Base-by-base conservation (phyloP, 495 filamentous ascomycete genomes). In the Hyaloscypha bicolor region DNA sequence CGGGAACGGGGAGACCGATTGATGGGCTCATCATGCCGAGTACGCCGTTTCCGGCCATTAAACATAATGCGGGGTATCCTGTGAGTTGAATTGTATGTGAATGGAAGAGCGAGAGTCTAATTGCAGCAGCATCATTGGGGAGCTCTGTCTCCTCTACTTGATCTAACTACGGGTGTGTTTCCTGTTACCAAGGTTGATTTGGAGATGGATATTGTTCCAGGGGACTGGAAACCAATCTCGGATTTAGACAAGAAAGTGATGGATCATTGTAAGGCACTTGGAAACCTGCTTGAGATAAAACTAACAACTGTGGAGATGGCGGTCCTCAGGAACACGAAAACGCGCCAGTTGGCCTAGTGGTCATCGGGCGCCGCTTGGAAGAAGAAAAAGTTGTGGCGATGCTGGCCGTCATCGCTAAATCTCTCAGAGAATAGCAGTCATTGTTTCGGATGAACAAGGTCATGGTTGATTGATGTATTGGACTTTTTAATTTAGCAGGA, bases 21-120 rank as follows among this genome's bases (percentile, higher is more conserved):
- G 59, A 62, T 62, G 59, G 59, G 19, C 19, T 62, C 4, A 62
- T 62, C 22, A 29, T 48, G 59, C 59, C 35, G 59, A 45, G 59
- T 30, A 48, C 59, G 19, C 59, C 59, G 19, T 62, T 62, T 48
- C 58, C 58, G 33, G 58, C 58, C 22, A 39, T 60, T 35, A 33
- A 33, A 22, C 58, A 60, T 39, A 30, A 39, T 25, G 33, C 9
- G 11, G 58, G 58, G 4, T 60, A 60, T 60, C 58, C 58, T 35
- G 58, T 60, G 35, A 35, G 58, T 29, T 21, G 19, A 8, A 53
- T 29, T 53, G 51, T 42, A 16, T 35, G 9, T n/a, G n/a, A 5
- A 39, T 53, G 16, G 9, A 53, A 53, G 8, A 53, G 35, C 16
- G 51, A 53, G 22, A 53, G 19, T 6, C 51, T 53, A 16, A 29